These are phyloP conservation scores for Cercospora citrullina DNA, from an alignment of 2,329 filamentous ascomycete species.

Conservation along the genomic window DNA sequence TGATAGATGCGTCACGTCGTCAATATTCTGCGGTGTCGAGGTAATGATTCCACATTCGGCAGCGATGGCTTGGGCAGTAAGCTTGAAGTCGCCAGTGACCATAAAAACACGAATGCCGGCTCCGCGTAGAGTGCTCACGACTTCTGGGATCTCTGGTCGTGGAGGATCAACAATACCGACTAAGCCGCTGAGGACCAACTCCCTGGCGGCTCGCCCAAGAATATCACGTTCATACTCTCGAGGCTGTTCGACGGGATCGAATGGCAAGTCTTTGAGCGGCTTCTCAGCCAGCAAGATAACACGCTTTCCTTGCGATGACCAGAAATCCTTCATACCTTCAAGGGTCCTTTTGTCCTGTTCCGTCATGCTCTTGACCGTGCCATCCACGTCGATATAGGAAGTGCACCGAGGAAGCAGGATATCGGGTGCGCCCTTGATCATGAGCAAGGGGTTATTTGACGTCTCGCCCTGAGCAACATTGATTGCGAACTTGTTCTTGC, in stretches of 20 bases:
- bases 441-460: constrained; percentile 52
- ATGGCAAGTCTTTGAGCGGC: constrained; percentile 60
- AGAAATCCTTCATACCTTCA: constrained; percentile 63
- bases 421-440: constrained; percentile 79
- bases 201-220: constrained; percentile 52
- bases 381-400: constrained; percentile 57
- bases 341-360: constrained; percentile 56
- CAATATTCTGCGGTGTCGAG: constrained; percentile 50
- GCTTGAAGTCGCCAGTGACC: constrained; percentile 77
- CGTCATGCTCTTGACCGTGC: constrained; percentile 54
- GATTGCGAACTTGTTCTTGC: constrained; percentile 79
- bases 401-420: constrained; percentile 66
- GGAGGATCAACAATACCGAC: constrained; percentile 62
- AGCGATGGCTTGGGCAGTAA: constrained; percentile 73
- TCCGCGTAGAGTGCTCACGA: constrained; percentile 62
- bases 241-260: constrained; percentile 50
- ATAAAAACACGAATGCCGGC: constrained; percentile 77
- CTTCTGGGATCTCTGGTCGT: constrained; percentile 59
- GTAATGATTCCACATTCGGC: constrained; percentile 71
- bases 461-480: constrained; percentile 54
- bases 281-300: constrained; percentile 64
- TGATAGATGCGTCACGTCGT: constrained; percentile 56
- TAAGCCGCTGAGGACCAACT: constrained; percentile 57
- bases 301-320: constrained; percentile 68
- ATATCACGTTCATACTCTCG: constrained; percentile 58